phyloP scores from a whole-genome alignment of 805 yeast species.

The Zygoascus ofunaensis region DNA sequence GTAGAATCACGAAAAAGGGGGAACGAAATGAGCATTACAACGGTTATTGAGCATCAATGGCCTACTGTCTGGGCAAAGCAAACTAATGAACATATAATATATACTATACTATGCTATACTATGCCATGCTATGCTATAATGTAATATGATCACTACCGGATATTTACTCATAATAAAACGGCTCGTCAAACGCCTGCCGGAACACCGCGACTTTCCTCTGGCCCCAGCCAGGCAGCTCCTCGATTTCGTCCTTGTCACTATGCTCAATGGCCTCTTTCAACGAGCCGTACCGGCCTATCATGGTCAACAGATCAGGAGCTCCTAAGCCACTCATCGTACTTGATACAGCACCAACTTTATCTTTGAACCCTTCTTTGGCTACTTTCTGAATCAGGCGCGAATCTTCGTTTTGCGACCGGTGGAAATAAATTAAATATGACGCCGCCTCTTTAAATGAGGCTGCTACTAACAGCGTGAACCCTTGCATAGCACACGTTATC shows the following conservation, averaged over 20 bases:
- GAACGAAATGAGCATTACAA: no score
- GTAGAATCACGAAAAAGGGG: no score
- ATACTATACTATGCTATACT: no score
- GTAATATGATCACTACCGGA: no score
- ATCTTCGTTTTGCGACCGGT: slow-evolving; percentile 23
- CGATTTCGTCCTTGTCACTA: slow-evolving; percentile 12
- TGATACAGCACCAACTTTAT: slow-evolving; percentile 27
- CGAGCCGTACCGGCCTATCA: slow-evolving; percentile 27
- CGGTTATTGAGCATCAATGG: no score
- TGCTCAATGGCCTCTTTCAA: slow-evolving; percentile 15
- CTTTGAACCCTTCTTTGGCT: slow-evolving; percentile 23
- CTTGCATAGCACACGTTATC: slow-evolving; percentile 24
- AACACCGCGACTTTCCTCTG: slow-evolving; percentile 18
- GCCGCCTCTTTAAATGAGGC: slow-evolving; percentile 33
- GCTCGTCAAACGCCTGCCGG: slow-evolving; percentile 17
- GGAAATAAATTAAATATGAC: slow-evolving; percentile 27
- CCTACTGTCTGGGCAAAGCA: no score
- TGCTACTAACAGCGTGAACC: slow-evolving; percentile 28
- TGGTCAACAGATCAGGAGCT: slow-evolving; percentile 29
- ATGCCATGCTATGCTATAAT: no score
- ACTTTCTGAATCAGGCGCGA: slow-evolving; percentile 28
- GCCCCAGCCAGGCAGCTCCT: slow-evolving; percentile 21
- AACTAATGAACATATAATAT: no score
- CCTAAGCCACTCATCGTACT: slow-evolving; percentile 31
- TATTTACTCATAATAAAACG: slow-evolving; percentile 16